Percentiles rank a stretch among this genome's conserved stretches.
phyloP scores from a whole-genome alignment of 164 flowering plant species.

The Nymphaea colorata region DNA sequence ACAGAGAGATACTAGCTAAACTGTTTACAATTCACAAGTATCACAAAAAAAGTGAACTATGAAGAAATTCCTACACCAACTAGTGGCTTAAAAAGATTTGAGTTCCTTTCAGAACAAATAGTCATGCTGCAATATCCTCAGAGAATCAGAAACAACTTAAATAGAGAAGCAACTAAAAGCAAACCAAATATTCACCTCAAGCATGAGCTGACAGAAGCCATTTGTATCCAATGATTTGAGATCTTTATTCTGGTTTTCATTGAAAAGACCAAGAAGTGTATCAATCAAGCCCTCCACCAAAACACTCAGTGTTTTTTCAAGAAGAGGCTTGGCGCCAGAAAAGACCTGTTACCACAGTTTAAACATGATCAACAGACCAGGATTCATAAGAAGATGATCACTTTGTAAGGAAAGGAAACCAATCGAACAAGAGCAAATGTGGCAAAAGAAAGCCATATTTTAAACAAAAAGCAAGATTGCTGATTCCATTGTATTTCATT shows the following conservation, averaged over 20 bases:
- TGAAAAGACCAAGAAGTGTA: conserved; percentile 72
- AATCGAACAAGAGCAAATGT: not conserved
- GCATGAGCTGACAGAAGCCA: conserved; percentile 99
- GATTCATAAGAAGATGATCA: not conserved
- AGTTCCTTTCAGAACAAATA: not conserved
- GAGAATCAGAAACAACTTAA: not conserved
- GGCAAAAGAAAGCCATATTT: not conserved
- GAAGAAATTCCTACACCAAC: too few relatives aligned
- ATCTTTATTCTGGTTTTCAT: conserved; percentile 59
- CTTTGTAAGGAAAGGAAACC: not conserved
- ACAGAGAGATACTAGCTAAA: too few relatives aligned
- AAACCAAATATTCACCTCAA: conserved; percentile 49
- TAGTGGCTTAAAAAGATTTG: too few relatives aligned
- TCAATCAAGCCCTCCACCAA: conserved; percentile 96
- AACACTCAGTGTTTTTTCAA: conserved; percentile 82
- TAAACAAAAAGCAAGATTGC: not conserved
- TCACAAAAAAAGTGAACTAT: too few relatives aligned
- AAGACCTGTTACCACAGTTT: conserved; percentile 51
- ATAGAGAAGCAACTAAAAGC: not conserved
- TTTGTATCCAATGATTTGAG: conserved; percentile 81
- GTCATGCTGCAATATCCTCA: not conserved
- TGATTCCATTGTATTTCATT: too few relatives aligned
- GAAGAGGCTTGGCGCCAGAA: conserved; percentile 83
- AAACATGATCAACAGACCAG: not conserved
- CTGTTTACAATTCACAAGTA: too few relatives aligned